phyloP scores from a whole-genome alignment of 2,329 filamentous ascomycete species.

The Triangularia verruculosa region DNA sequence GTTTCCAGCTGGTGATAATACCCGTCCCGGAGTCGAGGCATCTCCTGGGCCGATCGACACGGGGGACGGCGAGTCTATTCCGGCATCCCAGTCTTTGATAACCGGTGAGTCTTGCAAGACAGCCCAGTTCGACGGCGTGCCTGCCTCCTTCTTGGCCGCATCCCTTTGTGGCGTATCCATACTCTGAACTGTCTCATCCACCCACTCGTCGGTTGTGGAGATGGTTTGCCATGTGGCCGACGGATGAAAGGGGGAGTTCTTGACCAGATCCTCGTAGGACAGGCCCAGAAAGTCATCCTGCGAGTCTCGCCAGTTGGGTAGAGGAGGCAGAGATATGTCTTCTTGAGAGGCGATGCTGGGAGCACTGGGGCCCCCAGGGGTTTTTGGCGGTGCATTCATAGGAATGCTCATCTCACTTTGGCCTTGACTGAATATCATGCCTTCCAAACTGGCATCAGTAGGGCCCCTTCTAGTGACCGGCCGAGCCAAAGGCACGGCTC shows the following conservation, averaged over 20 bases:
- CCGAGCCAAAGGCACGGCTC: background rate
- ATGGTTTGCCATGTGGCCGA: constrained; percentile 31
- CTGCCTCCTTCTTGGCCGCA: constrained; percentile 5
- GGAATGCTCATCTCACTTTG: background rate
- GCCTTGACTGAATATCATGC: background rate
- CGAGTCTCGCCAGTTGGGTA: background rate
- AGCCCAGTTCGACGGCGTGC: constrained; percentile 19
- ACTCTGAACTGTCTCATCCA: constrained; percentile 22
- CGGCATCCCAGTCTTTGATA: constrained; percentile 13
- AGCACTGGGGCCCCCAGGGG: background rate
- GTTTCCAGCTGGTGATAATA: background rate
- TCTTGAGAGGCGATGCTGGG: background rate
- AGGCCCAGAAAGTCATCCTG: constrained; percentile 30
- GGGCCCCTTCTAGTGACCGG: background rate
- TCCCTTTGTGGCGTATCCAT: constrained; percentile 1
- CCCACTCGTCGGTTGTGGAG: constrained; percentile 15
- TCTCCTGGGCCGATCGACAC: background rate
- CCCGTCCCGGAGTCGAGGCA: background rate
- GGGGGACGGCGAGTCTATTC: background rate
- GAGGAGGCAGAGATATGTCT: background rate
- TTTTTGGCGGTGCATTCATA: background rate
- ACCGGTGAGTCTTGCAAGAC: constrained; percentile 16
- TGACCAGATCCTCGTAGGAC: constrained; percentile 36
- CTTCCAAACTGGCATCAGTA: background rate
- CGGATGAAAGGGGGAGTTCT: constrained; percentile 40